Base-by-base conservation (phyloP, 495 filamentous ascomycete genomes). In the Tetracladium setigerum region DNA sequence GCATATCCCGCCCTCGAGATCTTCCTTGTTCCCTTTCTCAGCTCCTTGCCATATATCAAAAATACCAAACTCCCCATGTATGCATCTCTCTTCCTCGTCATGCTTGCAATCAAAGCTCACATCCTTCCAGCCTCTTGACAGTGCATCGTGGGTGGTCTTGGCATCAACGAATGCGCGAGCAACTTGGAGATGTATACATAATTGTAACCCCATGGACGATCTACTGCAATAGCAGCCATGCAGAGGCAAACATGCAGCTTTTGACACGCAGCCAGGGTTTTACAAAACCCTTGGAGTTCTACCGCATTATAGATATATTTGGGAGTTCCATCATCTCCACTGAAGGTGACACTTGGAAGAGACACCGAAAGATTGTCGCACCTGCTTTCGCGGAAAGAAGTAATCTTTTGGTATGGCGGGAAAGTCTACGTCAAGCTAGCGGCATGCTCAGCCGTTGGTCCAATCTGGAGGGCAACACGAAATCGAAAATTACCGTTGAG, bases 301-400 rank as follows among this genome's bases (percentile, higher is more conserved):
- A 87, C 54, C 55, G 39, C 1, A 59, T 76, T 16, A 59, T 87
- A 15, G 65, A 71, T 32, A 68, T 86, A 35, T 87, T 77, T 56
- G 84, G 84, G 30, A 61, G 64, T 6, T 86, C 79, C 58, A 72
- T 88, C 3, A 65, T 88, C 22, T 77, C 73, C 0, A 73, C 78
- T 6, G 83, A 86, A 56, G 82, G 80, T 14, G 52, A 67, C 13
- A 39, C 66, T 8, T 88, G 84, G 84, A 69, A 78, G 40, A 68
- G 74, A 60, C 84, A 88, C 59, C 73, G 82, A 36, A 86, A 82
- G 62, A 74, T 83, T 24, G 83, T 81, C 1, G 74, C 76, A 30
- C 78, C 81, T 11, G 76, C 74, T 16, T 88, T 88, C 57, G 77
- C 78, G 31, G 84, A 87, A 66, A 82, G 72, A 65, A 86, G 86